These are phyloP conservation scores for Ascosphaera apis DNA, from an alignment of 2,329 filamentous ascomycete genomes.

Conservation along the genomic window DNA sequence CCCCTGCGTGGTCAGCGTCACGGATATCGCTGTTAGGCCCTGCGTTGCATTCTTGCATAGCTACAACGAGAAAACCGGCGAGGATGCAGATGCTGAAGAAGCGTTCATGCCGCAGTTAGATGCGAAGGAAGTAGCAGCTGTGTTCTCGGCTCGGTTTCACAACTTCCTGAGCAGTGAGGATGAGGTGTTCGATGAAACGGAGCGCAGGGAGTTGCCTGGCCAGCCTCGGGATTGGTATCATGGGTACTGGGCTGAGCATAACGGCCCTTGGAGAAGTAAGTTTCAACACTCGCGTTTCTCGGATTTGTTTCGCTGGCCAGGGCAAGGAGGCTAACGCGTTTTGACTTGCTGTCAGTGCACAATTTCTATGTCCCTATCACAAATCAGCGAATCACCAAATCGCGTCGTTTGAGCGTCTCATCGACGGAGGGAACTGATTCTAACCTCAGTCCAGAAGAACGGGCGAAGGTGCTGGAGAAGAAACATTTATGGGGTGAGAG, in stretches of 20 bases:
- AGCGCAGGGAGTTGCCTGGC: conserved; percentile 17
- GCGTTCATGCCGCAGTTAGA: conserved; percentile 60
- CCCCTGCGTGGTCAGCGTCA: conserved; percentile 51
- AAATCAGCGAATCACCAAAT: conserved; percentile 44
- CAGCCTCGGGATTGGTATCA: conserved; percentile 53
- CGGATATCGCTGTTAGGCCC: conserved; percentile 49
- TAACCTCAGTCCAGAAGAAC: background rate
- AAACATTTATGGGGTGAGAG: conserved; percentile 8
- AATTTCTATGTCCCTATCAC: conserved; percentile 75
- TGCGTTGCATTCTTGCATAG: conserved; percentile 58
- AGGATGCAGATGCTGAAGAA: conserved; percentile 35
- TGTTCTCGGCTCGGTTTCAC: conserved; percentile 74
- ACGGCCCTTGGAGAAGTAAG: conserved; percentile 40
- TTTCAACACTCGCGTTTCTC: no score
- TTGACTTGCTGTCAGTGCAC: no score
- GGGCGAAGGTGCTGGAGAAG: background rate
- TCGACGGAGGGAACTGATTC: background rate
- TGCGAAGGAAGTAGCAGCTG: conserved; percentile 74
- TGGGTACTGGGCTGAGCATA: conserved; percentile 60
- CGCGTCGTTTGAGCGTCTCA: conserved; percentile 12
- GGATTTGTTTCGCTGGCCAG: no score
- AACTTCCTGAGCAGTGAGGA: conserved; percentile 49
- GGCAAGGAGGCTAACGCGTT: no score
- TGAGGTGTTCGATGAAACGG: conserved; percentile 23
- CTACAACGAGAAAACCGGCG: conserved; percentile 23